phyloP scores from a whole-genome alignment of 345 rosid genomes.

The Citrus mangshanensis region DNA sequence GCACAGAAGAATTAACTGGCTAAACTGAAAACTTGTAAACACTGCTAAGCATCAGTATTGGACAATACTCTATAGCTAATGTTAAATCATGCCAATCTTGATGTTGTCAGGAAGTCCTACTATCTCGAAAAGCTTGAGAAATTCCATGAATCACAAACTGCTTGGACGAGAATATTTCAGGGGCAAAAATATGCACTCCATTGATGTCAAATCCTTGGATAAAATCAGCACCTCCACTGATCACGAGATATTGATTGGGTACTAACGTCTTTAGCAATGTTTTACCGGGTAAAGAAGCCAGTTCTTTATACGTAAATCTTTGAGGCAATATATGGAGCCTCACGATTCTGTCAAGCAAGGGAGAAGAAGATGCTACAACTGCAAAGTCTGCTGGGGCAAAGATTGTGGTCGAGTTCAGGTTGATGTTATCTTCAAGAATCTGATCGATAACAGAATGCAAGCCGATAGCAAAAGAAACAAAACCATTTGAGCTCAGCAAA shows the following conservation, averaged over 20 bases:
- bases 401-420: conserved; percentile 51
- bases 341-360: conserved; percentile 50
- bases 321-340: conserved; percentile 52
- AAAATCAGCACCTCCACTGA: conserved; percentile 23
- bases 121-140: conserved; percentile 38
- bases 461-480: conserved; percentile 68
- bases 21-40: background rate
- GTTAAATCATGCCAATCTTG: background rate
- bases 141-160: conserved; percentile 60
- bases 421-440: conserved; percentile 39
- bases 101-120: conserved; percentile 17
- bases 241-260: conserved; percentile 39
- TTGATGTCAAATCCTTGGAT: conserved; percentile 32
- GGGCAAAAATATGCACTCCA: conserved; percentile 49
- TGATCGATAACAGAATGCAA: conserved; percentile 62
- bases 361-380: conserved; percentile 45
- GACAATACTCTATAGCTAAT: background rate
- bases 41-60: background rate
- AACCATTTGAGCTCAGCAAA: conserved; percentile 62
- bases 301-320: conserved; percentile 37
- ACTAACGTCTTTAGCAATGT: conserved; percentile 42
- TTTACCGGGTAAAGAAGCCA: conserved; percentile 44
- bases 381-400: conserved; percentile 56
- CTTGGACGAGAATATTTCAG: conserved; percentile 48
- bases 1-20: background rate